phyloP scores from a whole-genome alignment of 495 filamentous ascomycete species.

The Trichoderma gamsii region DNA sequence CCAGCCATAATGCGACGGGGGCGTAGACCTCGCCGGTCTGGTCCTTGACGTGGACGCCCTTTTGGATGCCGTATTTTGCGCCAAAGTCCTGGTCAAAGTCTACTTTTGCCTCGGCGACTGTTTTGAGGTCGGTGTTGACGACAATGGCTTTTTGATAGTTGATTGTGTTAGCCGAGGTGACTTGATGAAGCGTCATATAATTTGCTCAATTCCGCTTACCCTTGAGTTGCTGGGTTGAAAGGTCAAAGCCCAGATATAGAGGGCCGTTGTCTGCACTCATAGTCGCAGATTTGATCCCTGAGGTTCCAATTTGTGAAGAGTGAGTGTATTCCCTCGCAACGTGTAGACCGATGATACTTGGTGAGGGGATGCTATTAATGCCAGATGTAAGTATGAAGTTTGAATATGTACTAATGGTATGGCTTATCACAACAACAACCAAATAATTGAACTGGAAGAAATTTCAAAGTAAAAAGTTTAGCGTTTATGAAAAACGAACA shows the following conservation, averaged over 20 bases:
- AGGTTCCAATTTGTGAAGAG: too few species aligned
- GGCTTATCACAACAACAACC: too few species aligned
- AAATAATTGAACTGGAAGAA: too few species aligned
- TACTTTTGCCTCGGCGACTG: constrained; percentile 68
- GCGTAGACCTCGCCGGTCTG: constrained; percentile 81
- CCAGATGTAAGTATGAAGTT: too few species aligned
- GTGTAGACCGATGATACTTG: too few species aligned
- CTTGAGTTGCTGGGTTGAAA: constrained; percentile 95
- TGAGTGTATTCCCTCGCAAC: too few species aligned
- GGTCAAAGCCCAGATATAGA: constrained; percentile 88
- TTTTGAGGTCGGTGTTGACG: constrained; percentile 70
- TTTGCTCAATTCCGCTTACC: constrained; percentile 38
- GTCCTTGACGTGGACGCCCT: constrained; percentile 79
- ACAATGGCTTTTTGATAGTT: constrained; percentile 53
- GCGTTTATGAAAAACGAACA: too few species aligned
- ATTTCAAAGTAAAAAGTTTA: too few species aligned
- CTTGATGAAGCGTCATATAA: background rate
- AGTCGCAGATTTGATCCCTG: background rate
- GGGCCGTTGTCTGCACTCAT: constrained; percentile 45
- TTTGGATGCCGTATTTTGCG: constrained; percentile 75
- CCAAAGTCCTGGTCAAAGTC: constrained; percentile 66
- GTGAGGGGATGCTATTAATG: too few species aligned
- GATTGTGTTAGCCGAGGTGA: constrained; percentile 9
- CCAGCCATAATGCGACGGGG: constrained; percentile 89
- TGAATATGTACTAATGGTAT: too few species aligned